Evolutionary conservation across 108 stramenopile species (phyloP).

Genomic region (Halocafeteria seosinensis): DNA sequence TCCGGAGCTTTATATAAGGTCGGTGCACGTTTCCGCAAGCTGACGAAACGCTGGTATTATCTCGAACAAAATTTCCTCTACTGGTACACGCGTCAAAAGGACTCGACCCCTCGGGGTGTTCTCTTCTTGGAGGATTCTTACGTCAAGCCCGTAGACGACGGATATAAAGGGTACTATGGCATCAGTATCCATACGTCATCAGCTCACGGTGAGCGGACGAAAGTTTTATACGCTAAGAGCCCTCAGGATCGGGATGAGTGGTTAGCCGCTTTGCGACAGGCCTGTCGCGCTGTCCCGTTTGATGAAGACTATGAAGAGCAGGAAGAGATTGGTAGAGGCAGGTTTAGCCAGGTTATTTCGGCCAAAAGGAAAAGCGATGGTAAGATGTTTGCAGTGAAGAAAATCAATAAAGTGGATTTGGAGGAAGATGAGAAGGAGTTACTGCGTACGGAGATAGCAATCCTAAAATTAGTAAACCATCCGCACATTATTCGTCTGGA

Average conservation of each 20-base stretch:
- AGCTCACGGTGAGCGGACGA: conserved; percentile 1
- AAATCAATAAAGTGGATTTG: conserved; percentile 23
- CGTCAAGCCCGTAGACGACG: not conserved
- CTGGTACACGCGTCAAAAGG: not conserved
- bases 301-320: conserved; percentile 14
- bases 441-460: conserved; percentile 29
- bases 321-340: conserved; percentile 18
- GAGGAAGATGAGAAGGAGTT: conserved; percentile 19
- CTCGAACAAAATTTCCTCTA: conserved; percentile 1
- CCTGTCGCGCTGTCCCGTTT: conserved; percentile 24
- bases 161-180: not conserved
- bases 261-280: conserved; percentile 17
- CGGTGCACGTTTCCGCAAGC: not conserved
- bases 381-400: conserved; percentile 20
- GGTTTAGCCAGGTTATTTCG: conserved; percentile 17
- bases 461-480: conserved; percentile 27
- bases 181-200: not conserved
- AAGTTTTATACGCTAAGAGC: conserved; percentile 11
- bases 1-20: not conserved
- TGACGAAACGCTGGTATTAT: not conserved
- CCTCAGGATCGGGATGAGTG: conserved; percentile 22
- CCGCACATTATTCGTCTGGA: conserved; percentile 27
- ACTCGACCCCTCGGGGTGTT: not conserved
- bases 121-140: conserved; percentile 2
- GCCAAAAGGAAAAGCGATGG: conserved; percentile 7